These are phyloP conservation scores for Circinella umbellata DNA, from an alignment of 371 early-diverging fungal genomes.

Conservation along the genomic window DNA sequence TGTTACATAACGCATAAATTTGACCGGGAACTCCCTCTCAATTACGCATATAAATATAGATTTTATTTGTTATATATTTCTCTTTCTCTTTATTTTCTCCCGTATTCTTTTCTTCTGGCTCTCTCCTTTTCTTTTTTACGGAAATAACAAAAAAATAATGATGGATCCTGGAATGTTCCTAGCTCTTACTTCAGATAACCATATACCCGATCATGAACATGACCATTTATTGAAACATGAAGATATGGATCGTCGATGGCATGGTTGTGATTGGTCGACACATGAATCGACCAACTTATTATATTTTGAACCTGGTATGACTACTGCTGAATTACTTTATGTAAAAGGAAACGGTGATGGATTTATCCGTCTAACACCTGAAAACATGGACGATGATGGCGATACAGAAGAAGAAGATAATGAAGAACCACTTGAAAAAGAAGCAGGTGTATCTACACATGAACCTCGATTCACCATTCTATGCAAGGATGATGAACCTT, in stretches of 20 bases:
- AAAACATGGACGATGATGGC: background rate
- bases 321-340: constrained; percentile 15
- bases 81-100: background rate
- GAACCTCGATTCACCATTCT: background rate
- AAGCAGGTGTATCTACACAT: background rate
- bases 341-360: background rate
- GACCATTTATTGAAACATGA: background rate
- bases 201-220: constrained; percentile 1
- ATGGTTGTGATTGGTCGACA: constrained; percentile 6
- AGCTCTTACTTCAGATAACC: background rate
- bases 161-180: constrained; percentile 2
- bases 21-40: too few relatives aligned
- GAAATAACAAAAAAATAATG: background rate
- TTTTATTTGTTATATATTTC: background rate
- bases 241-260: constrained; percentile 8
- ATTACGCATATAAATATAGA: too few relatives aligned
- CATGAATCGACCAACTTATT: background rate
- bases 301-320: constrained; percentile 1
- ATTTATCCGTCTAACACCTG: constrained; percentile 13
- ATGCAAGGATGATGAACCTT: background rate
- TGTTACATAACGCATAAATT: too few relatives aligned
- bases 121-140: background rate
- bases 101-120: background rate
- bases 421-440: background rate
- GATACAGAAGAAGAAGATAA: background rate